Conservation (phyloP, 495 filamentous ascomycete species). For the Echria macrotheca region DNA sequence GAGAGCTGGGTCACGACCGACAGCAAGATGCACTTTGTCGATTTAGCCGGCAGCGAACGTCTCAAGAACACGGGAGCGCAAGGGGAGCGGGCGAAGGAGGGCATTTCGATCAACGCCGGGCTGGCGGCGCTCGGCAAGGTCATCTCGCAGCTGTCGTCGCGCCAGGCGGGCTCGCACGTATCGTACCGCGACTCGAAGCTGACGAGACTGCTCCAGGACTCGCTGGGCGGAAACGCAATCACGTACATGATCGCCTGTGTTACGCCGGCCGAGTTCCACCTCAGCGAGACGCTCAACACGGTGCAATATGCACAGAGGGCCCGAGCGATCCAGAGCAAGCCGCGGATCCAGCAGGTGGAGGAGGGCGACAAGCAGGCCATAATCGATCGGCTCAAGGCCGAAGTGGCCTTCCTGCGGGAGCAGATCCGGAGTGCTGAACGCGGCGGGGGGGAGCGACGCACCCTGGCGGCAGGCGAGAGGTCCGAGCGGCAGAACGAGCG, state of each 20-base stretch:
- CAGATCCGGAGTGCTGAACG: slow-evolving; percentile 76
- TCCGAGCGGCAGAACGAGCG: slow-evolving; percentile 76
- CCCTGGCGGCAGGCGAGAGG: slow-evolving; percentile 57
- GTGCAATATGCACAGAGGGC: slow-evolving; percentile 96
- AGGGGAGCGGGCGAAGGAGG: slow-evolving; percentile 91
- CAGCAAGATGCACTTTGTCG: slow-evolving; percentile 98
- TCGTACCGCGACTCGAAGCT: slow-evolving; percentile 97
- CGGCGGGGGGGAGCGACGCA: slow-evolving; percentile 51
- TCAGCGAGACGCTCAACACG: slow-evolving; percentile 96
- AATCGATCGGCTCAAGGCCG: slow-evolving; percentile 89
- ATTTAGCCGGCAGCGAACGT: slow-evolving; percentile 94
- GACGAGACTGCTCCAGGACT: slow-evolving; percentile 93
- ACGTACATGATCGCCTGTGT: slow-evolving; percentile 99
- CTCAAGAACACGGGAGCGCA: slow-evolving; percentile 96
- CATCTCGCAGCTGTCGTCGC: slow-evolving; percentile 94
- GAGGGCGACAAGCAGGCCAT: slow-evolving; percentile 92
- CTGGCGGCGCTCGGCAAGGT: slow-evolving; percentile 95
- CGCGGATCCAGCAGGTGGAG: slow-evolving; percentile 89
- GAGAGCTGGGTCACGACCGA: slow-evolving; percentile 77
- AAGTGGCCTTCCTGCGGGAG: slow-evolving; percentile 89
- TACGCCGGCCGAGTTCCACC: slow-evolving; percentile 91
- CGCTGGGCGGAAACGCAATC: slow-evolving; percentile 94
- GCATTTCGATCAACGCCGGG: slow-evolving; percentile 97
- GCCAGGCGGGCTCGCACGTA: slow-evolving; percentile 81
- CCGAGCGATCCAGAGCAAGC: slow-evolving; percentile 94